phyloP scores from a whole-genome alignment of 2,329 filamentous ascomycete genomes.

The Curvularia eragrostidis region DNA sequence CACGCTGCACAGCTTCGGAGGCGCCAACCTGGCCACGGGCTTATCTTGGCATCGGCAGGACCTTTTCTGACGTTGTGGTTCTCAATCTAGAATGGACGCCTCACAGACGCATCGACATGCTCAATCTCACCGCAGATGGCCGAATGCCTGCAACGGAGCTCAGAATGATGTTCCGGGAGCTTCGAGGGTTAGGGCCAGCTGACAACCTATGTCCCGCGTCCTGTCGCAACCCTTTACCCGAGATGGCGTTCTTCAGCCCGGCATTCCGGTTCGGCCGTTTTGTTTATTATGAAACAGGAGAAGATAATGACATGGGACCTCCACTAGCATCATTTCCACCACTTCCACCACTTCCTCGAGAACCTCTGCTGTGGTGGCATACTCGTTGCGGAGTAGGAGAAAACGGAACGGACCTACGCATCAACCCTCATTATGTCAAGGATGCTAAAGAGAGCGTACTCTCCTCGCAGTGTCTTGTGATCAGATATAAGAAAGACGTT shows the following conservation, averaged over 20 bases:
- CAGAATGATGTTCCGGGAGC: constrained; percentile 20
- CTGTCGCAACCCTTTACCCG: neutral
- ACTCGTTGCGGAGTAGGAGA: neutral
- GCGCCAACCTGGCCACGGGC: constrained; percentile 29
- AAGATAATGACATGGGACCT: neutral
- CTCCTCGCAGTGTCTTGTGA: constrained; percentile 1
- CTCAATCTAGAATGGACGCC: constrained; percentile 29
- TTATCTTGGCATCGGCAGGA: constrained; percentile 16
- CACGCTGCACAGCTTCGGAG: constrained; percentile 24
- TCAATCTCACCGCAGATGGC: constrained; percentile 25
- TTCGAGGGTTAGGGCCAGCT: neutral
- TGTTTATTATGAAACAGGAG: neutral
- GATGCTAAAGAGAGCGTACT: neutral
- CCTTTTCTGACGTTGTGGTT: constrained; percentile 17
- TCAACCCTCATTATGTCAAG: neutral
- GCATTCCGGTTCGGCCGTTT: neutral
- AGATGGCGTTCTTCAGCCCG: constrained; percentile 1
- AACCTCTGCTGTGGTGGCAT: neutral
- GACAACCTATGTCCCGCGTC: neutral
- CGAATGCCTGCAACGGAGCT: constrained; percentile 26
- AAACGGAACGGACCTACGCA: neutral
- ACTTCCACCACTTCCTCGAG: neutral
- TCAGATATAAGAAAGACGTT: neutral
- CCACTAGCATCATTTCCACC: neutral
- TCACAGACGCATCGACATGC: constrained; percentile 24